A percentile compares a stretch with the other conserved stretches of the same genome.
These are phyloP conservation scores for Calophaca sinica DNA, from an alignment of 306 rosid genomes.

Conservation along the genomic window DNA sequence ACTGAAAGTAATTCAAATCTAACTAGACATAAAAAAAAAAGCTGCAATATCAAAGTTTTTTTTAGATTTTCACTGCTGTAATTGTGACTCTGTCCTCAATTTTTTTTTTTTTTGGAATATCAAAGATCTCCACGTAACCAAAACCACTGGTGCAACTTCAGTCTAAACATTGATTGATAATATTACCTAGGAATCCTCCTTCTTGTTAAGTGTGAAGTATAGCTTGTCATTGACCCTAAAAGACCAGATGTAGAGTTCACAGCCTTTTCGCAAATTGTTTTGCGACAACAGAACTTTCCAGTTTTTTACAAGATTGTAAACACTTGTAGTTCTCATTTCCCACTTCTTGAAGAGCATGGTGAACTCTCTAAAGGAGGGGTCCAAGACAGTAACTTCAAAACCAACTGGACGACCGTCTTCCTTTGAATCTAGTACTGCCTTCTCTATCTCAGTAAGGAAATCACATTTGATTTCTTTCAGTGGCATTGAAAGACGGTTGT, in stretches of 20 bases:
- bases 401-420: not conserved
- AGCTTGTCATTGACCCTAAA: not conserved
- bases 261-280: not conserved
- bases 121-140: too few relatives aligned
- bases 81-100: too few relatives aligned
- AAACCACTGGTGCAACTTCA: too few relatives aligned
- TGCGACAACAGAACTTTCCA: not conserved
- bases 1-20: too few relatives aligned
- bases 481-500: constrained; percentile 8
- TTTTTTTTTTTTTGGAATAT: too few relatives aligned
- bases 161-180: too few relatives aligned
- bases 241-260: not conserved
- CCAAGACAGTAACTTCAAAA: not conserved
- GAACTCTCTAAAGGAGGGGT: not conserved
- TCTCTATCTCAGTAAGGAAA: not conserved
- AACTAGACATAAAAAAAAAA: too few relatives aligned
- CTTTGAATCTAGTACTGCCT: not conserved
- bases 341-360: not conserved
- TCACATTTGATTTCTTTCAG: not conserved
- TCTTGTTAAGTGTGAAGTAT: not conserved
- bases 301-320: not conserved
- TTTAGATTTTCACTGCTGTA: too few relatives aligned
- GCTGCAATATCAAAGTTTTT: too few relatives aligned
- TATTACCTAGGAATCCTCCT: not conserved
- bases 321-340: not conserved